A percentile compares a stretch with the other conserved stretches of the same genome.
Conservation (phyloP, 257 asterid species). For the Solanum habrochaites region DNA sequence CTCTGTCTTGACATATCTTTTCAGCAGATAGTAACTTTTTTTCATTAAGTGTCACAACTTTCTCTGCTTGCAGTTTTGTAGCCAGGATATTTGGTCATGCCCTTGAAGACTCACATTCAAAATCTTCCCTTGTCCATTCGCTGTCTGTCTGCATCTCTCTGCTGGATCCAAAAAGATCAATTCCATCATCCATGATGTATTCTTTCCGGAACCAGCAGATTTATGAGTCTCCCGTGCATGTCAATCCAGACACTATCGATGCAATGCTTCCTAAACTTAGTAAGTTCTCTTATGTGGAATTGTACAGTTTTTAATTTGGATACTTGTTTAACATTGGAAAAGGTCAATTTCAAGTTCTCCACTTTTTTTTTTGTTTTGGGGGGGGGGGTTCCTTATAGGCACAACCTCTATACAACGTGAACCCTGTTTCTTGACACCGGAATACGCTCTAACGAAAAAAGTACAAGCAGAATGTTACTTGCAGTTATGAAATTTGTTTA, state of each 20-base stretch:
- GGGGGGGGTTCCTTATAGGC: background rate
- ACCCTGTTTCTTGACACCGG: background rate
- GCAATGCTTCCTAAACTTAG: constrained; percentile 98
- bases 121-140: constrained; percentile 78
- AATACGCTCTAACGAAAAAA: no score
- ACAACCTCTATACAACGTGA: background rate
- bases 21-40: background rate
- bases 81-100: constrained; percentile 84
- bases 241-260: constrained; percentile 74
- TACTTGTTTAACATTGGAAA: background rate
- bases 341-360: background rate
- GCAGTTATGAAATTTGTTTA: background rate
- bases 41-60: constrained; percentile 2
- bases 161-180: constrained; percentile 85
- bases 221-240: constrained; percentile 61
- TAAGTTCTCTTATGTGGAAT: background rate
- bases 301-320: background rate
- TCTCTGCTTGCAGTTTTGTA: constrained; percentile 56
- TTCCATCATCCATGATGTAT: constrained; percentile 60
- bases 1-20: background rate
- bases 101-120: constrained; percentile 71
- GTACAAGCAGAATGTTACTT: background rate
- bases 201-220: constrained; percentile 72
- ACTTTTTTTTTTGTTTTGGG: background rate
- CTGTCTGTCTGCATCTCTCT: constrained; percentile 82